Evolutionary conservation across 2,329 filamentous ascomycete genomes (phyloP).

Genomic region (Leptographium galeiforme): DNA sequence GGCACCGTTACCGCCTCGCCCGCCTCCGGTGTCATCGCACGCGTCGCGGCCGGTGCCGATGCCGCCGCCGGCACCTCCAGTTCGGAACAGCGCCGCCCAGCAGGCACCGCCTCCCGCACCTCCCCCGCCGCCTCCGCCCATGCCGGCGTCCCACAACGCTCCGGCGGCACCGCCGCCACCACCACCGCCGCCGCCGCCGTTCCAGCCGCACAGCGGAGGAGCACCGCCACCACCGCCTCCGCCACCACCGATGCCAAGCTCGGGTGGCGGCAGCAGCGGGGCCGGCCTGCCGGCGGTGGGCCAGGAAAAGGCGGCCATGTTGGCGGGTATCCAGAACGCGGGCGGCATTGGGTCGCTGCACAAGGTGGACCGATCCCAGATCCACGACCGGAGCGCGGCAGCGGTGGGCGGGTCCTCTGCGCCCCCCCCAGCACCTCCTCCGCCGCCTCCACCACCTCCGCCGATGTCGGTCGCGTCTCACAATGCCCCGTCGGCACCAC

Average conservation of each 20-base stretch:
- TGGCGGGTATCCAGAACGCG: conserved; percentile 59
- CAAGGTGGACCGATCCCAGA: conserved; percentile 59
- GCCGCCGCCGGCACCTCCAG: conserved; percentile 15
- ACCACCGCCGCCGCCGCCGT: not conserved
- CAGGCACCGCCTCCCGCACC: not conserved
- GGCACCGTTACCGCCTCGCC: conserved; percentile 27
- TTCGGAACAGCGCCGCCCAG: not conserved
- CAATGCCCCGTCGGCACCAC: conserved; percentile 10
- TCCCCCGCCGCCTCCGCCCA: not conserved
- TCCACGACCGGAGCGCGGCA: conserved; percentile 31
- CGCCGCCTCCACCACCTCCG: conserved; percentile 13
- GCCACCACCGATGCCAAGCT: not conserved
- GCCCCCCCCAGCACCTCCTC: conserved; percentile 23
- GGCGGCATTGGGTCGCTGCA: conserved; percentile 56
- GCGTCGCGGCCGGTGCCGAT: conserved; percentile 11
- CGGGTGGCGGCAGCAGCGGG: too few relatives aligned
- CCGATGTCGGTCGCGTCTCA: conserved; percentile 2
- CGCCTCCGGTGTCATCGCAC: conserved; percentile 16
- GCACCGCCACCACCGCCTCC: not conserved
- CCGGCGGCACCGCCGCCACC: not conserved
- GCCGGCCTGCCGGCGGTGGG: too few relatives aligned
- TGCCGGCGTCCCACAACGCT: not conserved
- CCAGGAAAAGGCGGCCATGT: conserved; percentile 42
- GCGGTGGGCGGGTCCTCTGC: conserved; percentile 22
- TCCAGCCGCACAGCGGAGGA: not conserved